These are phyloP conservation scores for Saccharomycopsis malanga DNA, from an alignment of 805 yeast species.

Conservation along the genomic window DNA sequence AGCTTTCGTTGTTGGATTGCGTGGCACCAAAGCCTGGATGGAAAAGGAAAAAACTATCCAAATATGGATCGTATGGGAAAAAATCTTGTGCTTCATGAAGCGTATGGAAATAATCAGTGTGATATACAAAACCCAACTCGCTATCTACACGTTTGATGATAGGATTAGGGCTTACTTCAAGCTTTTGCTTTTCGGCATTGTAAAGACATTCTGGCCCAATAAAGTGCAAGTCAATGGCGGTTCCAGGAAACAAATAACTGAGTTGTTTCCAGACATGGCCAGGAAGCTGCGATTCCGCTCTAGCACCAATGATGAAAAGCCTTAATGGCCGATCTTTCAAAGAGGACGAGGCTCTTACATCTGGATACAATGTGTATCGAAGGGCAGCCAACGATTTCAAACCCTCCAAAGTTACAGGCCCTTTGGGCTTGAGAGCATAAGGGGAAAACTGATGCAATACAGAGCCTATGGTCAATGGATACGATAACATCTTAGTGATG, in stretches of 20 bases:
- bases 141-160: constrained; percentile 67
- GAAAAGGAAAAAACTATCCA: constrained; percentile 87
- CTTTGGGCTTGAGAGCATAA: constrained; percentile 70
- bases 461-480: constrained; percentile 85
- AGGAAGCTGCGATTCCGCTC: constrained; percentile 90
- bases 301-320: constrained; percentile 82
- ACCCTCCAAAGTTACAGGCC: constrained; percentile 88
- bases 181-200: constrained; percentile 62
- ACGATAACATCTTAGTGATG: constrained; percentile 87
- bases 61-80: constrained; percentile 96
- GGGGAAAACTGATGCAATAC: constrained; percentile 82
- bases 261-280: constrained; percentile 94
- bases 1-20: constrained; percentile 77
- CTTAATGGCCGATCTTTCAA: constrained; percentile 84
- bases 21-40: constrained; percentile 91
- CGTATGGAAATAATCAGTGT: constrained; percentile 87
- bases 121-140: constrained; percentile 66
- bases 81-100: constrained; percentile 88
- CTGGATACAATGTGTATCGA: constrained; percentile 82
- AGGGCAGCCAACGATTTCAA: constrained; percentile 89
- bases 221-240: constrained; percentile 79
- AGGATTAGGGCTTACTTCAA: constrained; percentile 54
- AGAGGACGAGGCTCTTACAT: constrained; percentile 39
- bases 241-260: constrained; percentile 75
- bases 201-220: constrained; percentile 89